Percentiles rank a stretch among this genome's conserved stretches.
Evolutionary conservation across 129 eudicot genomes (phyloP).

Genomic region (Ambrosia artemisiifolia): DNA sequence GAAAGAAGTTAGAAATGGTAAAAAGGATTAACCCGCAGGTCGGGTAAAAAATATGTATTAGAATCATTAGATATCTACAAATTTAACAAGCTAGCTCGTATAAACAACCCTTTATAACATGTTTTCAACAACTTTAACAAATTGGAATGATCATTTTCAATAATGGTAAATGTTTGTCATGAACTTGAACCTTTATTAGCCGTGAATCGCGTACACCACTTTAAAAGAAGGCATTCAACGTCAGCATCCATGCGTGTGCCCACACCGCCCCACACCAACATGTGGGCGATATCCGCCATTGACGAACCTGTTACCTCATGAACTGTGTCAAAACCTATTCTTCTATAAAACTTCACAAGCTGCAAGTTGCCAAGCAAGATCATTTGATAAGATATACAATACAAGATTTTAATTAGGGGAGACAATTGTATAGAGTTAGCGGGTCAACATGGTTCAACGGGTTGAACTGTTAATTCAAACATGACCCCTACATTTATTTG

Average conservation of each 20-base stretch:
- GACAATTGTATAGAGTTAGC: too few relatives aligned
- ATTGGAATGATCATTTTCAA: background rate
- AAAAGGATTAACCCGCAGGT: too few relatives aligned
- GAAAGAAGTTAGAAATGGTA: too few relatives aligned
- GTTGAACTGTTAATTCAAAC: too few relatives aligned
- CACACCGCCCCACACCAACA: constrained; percentile 81
- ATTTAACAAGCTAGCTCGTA: constrained; percentile 3
- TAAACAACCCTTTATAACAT: constrained; percentile 5
- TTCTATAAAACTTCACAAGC: constrained; percentile 72
- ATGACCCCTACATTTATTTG: too few relatives aligned
- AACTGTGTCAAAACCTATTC: constrained; percentile 73
- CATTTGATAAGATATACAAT: background rate
- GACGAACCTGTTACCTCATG: constrained; percentile 68
- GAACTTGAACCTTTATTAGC: background rate
- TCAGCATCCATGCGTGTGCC: constrained; percentile 84
- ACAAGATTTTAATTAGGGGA: background rate
- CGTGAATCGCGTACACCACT: constrained; percentile 69
- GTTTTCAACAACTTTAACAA: background rate
- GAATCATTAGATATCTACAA: background rate
- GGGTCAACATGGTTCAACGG: too few relatives aligned
- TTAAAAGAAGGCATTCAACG: constrained; percentile 57
- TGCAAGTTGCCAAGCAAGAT: constrained; percentile 18
- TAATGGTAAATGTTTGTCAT: background rate
- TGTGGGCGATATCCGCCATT: constrained; percentile 51
- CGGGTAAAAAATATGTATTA: background rate